Evolutionary conservation across 352 stramenopile species (phyloP).

Genomic region (Phytophthora citrophthora): DNA sequence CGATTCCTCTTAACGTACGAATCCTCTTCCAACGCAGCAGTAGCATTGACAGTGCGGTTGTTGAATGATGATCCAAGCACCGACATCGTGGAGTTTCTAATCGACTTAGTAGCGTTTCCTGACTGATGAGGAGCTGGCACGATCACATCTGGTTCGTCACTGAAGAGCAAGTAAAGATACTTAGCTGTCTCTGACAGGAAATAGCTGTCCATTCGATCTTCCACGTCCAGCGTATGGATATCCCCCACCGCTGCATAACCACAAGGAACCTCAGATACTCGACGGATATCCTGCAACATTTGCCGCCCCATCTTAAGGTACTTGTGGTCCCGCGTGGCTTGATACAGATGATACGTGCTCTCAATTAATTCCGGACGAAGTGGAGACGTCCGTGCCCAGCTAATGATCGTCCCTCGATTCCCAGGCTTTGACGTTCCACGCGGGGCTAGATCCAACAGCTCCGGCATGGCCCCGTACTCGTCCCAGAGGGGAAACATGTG

Average conservation of each 20-base stretch:
- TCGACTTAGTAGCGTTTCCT: conserved; percentile 6
- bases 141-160: conserved; percentile 86
- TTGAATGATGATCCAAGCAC: conserved; percentile 2
- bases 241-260: conserved; percentile 93
- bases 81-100: conserved; percentile 1
- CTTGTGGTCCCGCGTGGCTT: conserved; percentile 87
- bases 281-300: conserved; percentile 88
- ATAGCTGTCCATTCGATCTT: conserved; percentile 99
- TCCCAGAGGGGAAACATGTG: conserved; percentile 95
- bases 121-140: conserved; percentile 41
- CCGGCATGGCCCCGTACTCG: conserved; percentile 94
- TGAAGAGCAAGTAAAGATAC: conserved; percentile 99
- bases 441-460: conserved; percentile 90
- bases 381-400: conserved; percentile 87
- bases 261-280: conserved; percentile 88
- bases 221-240: conserved; percentile 89
- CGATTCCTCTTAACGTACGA: conserved; percentile 22
- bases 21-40: conserved; percentile 5
- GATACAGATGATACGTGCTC: conserved; percentile 96
- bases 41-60: conserved; percentile 17
- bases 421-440: conserved; percentile 33
- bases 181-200: conserved; percentile 99
- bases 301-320: conserved; percentile 92
- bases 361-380: conserved; percentile 98
- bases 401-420: conserved; percentile 58